Conservation (phyloP, 179 eudicot genomes). For the Silene vulgaris region DNA sequence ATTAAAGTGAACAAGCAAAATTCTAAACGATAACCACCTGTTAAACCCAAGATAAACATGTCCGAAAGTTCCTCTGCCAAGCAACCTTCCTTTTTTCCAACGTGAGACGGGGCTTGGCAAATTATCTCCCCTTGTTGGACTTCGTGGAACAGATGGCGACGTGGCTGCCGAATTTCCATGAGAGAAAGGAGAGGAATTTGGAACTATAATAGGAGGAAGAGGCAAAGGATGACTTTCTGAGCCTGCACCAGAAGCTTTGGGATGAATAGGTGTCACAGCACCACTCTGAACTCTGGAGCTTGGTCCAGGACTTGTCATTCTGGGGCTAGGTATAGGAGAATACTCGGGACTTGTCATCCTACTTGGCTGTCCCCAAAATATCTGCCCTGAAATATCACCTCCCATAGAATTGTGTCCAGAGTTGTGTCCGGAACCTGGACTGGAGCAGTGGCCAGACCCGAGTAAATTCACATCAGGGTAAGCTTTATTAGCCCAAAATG, state of each 20-base stretch:
- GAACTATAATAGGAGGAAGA: slow-evolving; percentile 72
- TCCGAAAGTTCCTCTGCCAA: slow-evolving; percentile 95
- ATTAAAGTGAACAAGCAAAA: background rate
- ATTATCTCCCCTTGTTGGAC: slow-evolving; percentile 84
- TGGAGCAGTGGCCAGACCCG: slow-evolving; percentile 94
- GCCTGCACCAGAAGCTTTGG: slow-evolving; percentile 63
- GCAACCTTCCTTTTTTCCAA: slow-evolving; percentile 89
- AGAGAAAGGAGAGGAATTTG: slow-evolving; percentile 60
- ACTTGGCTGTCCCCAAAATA: slow-evolving; percentile 95
- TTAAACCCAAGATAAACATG: slow-evolving; percentile 93
- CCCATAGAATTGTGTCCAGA: slow-evolving; percentile 97
- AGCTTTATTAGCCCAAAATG: slow-evolving; percentile 60
- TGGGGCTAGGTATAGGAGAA: slow-evolving; percentile 88
- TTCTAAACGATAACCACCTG: slow-evolving; percentile 40
- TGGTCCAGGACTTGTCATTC: slow-evolving; percentile 92
- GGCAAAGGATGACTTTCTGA: slow-evolving; percentile 77
- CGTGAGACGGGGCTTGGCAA: slow-evolving; percentile 74
- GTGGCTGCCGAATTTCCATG: slow-evolving; percentile 87
- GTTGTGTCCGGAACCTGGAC: slow-evolving; percentile 96
- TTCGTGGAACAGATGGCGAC: slow-evolving; percentile 86
- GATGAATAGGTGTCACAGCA: slow-evolving; percentile 94
- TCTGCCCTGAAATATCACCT: slow-evolving; percentile 73
- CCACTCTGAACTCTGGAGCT: slow-evolving; percentile 94
- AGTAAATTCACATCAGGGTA: slow-evolving; percentile 67
- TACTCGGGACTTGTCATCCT: slow-evolving; percentile 82